These are phyloP conservation scores for Aspergillus awamori DNA, from an alignment of 2,329 filamentous ascomycete genomes.

Conservation along the genomic window DNA sequence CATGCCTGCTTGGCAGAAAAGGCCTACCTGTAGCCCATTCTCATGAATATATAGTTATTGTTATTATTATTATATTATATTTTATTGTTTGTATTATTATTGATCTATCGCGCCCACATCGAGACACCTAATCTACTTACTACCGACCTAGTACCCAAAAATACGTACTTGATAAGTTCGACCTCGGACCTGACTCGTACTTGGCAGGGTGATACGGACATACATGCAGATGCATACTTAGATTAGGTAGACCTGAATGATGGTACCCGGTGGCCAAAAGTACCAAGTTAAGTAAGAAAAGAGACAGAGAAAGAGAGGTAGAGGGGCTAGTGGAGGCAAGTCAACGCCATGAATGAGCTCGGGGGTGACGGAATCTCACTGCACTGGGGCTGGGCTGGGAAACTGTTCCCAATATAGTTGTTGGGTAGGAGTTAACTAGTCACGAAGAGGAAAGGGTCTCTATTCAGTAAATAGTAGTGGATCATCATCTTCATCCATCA, in stretches of 20 bases:
- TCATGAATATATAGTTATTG: no score
- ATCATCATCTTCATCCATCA: neutral
- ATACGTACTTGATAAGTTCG: neutral
- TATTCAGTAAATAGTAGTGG: neutral
- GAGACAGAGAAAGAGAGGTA: neutral
- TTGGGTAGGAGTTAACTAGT: neutral
- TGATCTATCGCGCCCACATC: neutral
- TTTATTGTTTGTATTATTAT: neutral
- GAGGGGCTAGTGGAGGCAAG: neutral
- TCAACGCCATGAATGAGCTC: neutral
- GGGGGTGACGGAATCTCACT: constrained; percentile 2
- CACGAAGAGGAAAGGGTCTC: neutral
- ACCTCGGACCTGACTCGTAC: constrained; percentile 6
- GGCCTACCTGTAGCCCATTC: no score
- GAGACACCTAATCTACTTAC: neutral
- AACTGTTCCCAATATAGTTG: neutral
- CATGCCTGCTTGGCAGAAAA: neutral
- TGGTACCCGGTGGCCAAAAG: constrained; percentile 3
- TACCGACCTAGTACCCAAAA: neutral
- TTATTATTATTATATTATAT: no score
- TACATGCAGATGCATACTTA: neutral
- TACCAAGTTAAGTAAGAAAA: neutral
- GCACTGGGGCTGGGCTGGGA: neutral
- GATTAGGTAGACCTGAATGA: neutral
- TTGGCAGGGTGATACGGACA: neutral